Conservation (phyloP, 129 eudicot species). For the Flaveria linearis region DNA sequence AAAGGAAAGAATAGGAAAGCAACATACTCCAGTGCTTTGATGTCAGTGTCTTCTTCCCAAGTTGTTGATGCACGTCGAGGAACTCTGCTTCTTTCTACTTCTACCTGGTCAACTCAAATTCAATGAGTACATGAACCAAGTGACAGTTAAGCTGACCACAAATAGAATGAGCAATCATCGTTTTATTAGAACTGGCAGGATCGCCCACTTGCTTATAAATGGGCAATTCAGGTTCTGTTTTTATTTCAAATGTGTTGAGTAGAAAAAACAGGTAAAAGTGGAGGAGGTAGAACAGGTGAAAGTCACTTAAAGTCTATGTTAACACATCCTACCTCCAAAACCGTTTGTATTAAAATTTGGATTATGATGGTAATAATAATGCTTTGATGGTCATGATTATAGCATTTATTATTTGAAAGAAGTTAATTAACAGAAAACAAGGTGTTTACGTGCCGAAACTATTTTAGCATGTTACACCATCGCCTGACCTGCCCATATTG, state of each 20-base stretch:
- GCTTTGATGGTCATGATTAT: neutral
- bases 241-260: neutral
- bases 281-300: neutral
- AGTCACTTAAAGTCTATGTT: neutral
- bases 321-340: neutral
- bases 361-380: neutral
- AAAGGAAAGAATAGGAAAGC: neutral
- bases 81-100: constrained; percentile 80
- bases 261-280: neutral
- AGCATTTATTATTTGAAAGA: neutral
- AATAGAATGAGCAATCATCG: neutral
- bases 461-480: neutral
- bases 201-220: neutral
- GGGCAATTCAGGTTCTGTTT: neutral
- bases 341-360: neutral
- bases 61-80: constrained; percentile 77
- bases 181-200: neutral
- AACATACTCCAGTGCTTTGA: constrained; percentile 92
- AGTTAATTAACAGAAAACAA: neutral
- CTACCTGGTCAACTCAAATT: constrained; percentile 39
- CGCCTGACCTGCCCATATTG: neutral
- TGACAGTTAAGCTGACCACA: neutral
- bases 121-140: constrained; percentile 17
- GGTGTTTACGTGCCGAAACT: neutral
- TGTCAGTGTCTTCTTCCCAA: constrained; percentile 98